phyloP scores from a whole-genome alignment of 805 yeast genomes.

The Huiozyma sinensis region DNA sequence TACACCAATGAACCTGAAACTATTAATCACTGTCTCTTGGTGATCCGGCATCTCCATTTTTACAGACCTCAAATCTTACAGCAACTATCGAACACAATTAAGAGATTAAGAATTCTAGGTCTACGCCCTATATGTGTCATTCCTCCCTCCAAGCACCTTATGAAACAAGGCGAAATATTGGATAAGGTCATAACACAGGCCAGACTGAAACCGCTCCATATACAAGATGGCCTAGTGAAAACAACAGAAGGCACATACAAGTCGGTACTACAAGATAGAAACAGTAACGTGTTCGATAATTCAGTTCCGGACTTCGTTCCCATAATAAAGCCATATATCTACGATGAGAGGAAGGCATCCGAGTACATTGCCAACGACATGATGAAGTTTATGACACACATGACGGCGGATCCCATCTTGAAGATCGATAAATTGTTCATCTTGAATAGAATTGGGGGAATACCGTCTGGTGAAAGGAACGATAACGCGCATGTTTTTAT shows the following conservation, averaged over 20 bases:
- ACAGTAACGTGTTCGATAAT: slow-evolving; percentile 6
- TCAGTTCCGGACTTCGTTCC: slow-evolving; percentile 29
- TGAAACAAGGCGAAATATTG: slow-evolving; percentile 14
- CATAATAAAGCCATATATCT: slow-evolving; percentile 53
- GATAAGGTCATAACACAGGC: slow-evolving; percentile 17
- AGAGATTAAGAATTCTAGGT: slow-evolving; percentile 35
- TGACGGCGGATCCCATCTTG: slow-evolving; percentile 29
- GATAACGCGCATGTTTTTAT: slow-evolving; percentile 79
- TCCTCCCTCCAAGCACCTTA: slow-evolving; percentile 25
- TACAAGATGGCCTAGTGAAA: slow-evolving; percentile 16
- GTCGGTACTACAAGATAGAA: slow-evolving; percentile 11
- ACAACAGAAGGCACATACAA: slow-evolving; percentile 8
- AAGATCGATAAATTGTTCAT: slow-evolving; percentile 69
- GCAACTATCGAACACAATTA: slow-evolving; percentile 17
- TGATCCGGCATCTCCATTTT: slow-evolving; percentile 17
- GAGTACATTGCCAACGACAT: slow-evolving; percentile 32
- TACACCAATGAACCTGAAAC: slow-evolving; percentile 32
- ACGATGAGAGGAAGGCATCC: slow-evolving; percentile 41
- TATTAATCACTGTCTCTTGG: slow-evolving; percentile 20
- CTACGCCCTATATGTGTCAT: slow-evolving; percentile 61
- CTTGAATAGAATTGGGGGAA: slow-evolving; percentile 79
- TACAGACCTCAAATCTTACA: slow-evolving; percentile 4
- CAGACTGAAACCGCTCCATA: slow-evolving; percentile 16
- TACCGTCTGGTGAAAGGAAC: slow-evolving; percentile 75
- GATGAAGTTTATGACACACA: slow-evolving; percentile 26